Evolutionary conservation across 2,329 filamentous ascomycete species (phyloP).

Genomic region (Alternaria tenuissima): DNA sequence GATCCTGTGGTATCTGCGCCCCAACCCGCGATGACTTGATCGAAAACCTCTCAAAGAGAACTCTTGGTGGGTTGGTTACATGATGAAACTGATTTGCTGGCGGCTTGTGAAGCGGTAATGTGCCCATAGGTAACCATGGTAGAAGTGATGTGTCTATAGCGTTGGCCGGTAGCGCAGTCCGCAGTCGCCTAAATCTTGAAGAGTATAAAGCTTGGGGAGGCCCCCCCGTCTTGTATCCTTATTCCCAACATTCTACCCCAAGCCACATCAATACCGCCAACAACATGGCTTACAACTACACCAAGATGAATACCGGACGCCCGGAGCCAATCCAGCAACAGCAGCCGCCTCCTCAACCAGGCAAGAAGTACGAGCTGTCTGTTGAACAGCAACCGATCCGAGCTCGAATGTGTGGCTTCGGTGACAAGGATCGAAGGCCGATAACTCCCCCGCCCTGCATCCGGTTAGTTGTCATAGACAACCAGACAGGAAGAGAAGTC

Average conservation of each 20-base stretch:
- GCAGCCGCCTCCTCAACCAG: neutral
- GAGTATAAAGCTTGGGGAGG: neutral
- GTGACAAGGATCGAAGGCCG: slow-evolving; percentile 96
- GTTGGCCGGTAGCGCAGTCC: neutral
- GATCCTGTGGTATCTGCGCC: neutral
- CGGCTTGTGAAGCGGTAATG: neutral
- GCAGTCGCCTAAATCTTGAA: slow-evolving; percentile 1
- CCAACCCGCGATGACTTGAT: neutral
- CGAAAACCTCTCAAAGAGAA: neutral
- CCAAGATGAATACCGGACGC: slow-evolving; percentile 1
- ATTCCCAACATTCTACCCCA: neutral
- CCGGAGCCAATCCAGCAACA: slow-evolving; percentile 7
- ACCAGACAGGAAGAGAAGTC: slow-evolving; percentile 77
- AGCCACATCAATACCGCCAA: neutral
- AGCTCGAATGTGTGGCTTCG: slow-evolving; percentile 98
- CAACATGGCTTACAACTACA: neutral
- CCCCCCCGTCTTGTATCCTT: neutral
- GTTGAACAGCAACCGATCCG: slow-evolving; percentile 91
- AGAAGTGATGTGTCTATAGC: neutral
- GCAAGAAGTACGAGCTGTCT: slow-evolving; percentile 64
- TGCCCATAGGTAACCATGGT: neutral
- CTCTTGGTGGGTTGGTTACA: neutral
- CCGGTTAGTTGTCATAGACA: slow-evolving; percentile 79
- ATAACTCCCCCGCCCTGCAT: slow-evolving; percentile 97
- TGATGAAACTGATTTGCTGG: neutral